phyloP scores from a whole-genome alignment of 106 monocot species.

The Amphibolis antarctica region DNA sequence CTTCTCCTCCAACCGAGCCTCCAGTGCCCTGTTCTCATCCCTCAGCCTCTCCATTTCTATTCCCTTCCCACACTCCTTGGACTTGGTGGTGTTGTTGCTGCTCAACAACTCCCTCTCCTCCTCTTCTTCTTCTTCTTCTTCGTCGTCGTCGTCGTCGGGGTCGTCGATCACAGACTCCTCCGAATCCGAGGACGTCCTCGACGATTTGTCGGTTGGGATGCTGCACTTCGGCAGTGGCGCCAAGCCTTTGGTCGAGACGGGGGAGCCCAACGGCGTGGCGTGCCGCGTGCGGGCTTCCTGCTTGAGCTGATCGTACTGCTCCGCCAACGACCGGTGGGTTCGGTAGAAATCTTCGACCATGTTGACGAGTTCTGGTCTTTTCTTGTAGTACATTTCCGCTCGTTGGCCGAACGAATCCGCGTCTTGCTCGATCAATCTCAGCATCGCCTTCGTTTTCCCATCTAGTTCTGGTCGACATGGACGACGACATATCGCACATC shows the following conservation, averaged over 20 bases:
- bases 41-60: slow-evolving; percentile 6
- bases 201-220: slow-evolving; percentile 14
- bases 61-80: not conserved
- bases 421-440: slow-evolving; percentile 75
- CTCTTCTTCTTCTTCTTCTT: too few relatives aligned
- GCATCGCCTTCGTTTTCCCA: slow-evolving; percentile 63
- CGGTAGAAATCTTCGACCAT: slow-evolving; percentile 84
- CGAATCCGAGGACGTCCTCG: slow-evolving; percentile 16
- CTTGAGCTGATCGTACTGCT: slow-evolving; percentile 56
- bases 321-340: slow-evolving; percentile 60
- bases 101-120: too few relatives aligned
- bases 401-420: slow-evolving; percentile 84
- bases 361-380: slow-evolving; percentile 63
- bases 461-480: slow-evolving; percentile 47
- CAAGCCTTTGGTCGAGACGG: slow-evolving; percentile 14
- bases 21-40: slow-evolving; percentile 15
- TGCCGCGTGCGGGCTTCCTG: slow-evolving; percentile 11
- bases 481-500: too few relatives aligned
- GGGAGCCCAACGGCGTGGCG: not conserved
- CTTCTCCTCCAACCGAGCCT: slow-evolving; percentile 30
- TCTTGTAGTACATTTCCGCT: slow-evolving; percentile 94
- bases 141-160: slow-evolving; percentile 31
- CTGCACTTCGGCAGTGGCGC: slow-evolving; percentile 12
- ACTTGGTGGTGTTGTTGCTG: slow-evolving; percentile 1
- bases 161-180: slow-evolving; percentile 64